These are phyloP conservation scores for Acacia concinna DNA, from an alignment of 331 rosid species.

Conservation along the genomic window DNA sequence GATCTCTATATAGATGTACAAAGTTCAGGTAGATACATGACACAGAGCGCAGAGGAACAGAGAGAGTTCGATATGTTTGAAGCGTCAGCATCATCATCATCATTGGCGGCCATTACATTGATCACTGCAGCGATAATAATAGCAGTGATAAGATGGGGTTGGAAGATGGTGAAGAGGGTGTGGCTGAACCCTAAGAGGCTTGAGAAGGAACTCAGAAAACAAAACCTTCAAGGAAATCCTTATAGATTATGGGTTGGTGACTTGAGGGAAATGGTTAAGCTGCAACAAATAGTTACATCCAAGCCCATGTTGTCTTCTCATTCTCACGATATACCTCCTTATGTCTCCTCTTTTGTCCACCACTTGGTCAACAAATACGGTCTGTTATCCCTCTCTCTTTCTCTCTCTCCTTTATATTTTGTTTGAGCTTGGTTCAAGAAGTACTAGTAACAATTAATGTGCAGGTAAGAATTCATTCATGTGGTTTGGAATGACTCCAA, in stretches of 20 bases:
- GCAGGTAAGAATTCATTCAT: slow-evolving; percentile 30
- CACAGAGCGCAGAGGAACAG: neutral
- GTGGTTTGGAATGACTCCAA: slow-evolving; percentile 36
- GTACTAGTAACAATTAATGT: neutral
- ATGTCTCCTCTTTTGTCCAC: neutral
- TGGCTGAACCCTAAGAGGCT: neutral
- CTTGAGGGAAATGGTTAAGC: neutral
- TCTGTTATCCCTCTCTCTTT: neutral
- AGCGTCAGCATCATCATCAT: neutral
- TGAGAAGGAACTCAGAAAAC: neutral
- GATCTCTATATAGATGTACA: neutral
- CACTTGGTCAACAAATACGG: neutral
- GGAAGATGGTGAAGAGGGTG: neutral
- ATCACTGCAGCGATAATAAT: neutral
- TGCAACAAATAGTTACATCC: neutral
- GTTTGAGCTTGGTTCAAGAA: neutral
- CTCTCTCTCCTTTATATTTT: neutral
- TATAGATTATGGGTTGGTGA: neutral
- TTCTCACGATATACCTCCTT: neutral
- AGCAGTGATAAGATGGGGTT: neutral
- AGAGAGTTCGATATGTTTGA: neutral
- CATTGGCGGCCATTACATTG: neutral
- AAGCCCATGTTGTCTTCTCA: neutral
- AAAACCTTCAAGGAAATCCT: neutral
- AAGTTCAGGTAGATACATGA: neutral